phyloP scores from a whole-genome alignment of 257 asterid species.

The Nicotiana tabacum region DNA sequence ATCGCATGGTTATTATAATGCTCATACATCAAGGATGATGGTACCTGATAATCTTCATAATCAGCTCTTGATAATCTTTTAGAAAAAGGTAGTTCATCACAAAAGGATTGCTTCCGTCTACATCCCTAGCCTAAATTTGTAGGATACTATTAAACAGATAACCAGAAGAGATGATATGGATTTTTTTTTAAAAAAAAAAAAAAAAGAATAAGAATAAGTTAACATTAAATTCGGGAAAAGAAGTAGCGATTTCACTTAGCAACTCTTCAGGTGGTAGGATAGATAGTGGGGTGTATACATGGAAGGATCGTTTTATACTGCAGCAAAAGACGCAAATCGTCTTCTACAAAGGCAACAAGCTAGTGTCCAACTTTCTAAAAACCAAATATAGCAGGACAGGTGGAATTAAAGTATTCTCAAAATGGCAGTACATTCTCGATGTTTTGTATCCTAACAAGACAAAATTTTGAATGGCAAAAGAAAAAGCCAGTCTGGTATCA shows the following conservation, averaged over 20 bases:
- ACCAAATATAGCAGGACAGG: not conserved
- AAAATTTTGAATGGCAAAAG: slow-evolving; percentile 16
- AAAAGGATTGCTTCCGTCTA: not conserved
- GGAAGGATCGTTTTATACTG: not conserved
- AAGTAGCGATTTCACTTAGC: not conserved
- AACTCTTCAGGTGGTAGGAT: not conserved
- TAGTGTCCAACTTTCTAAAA: not conserved
- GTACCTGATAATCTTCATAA: not conserved
- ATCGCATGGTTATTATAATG: not conserved
- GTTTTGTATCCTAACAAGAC: slow-evolving; percentile 11
- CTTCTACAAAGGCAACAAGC: slow-evolving; percentile 5
- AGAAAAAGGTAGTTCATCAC: not conserved
- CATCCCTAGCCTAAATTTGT: not conserved
- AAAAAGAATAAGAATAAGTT: not conserved
- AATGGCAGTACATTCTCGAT: slow-evolving; percentile 16
- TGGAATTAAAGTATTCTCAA: not conserved
- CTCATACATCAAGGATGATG: no score
- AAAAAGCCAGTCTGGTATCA: slow-evolving; percentile 19
- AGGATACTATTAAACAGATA: not conserved
- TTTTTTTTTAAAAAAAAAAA: not conserved
- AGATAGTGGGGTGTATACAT: not conserved
- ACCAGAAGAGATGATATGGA: not conserved
- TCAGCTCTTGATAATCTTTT: not conserved
- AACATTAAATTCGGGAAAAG: not conserved
- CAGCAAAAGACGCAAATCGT: not conserved